Percentiles rank a stretch among this genome's conserved stretches.
Conservation (phyloP, 1,284 basidiomycete genomes). For the Moesziomyces sp. region DNA sequence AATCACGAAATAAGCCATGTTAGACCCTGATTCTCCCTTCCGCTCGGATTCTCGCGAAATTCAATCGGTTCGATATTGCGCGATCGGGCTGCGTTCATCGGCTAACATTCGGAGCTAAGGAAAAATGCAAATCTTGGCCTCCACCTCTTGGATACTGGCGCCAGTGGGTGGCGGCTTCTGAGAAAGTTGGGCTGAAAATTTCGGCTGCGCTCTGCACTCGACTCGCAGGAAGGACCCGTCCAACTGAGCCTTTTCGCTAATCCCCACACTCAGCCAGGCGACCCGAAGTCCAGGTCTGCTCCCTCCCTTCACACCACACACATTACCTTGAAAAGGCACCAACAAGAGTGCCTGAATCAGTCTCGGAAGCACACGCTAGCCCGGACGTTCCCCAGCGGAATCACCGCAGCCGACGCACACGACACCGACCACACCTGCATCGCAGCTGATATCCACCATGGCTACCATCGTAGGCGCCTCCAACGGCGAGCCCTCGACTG, state of each 20-base stretch:
- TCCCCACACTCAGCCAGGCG: constrained; percentile 8
- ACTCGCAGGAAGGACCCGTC: not conserved
- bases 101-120: constrained; percentile 11
- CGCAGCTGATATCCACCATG: constrained; percentile 13
- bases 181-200: constrained; percentile 15
- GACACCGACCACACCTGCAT: not conserved
- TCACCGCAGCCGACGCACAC: not conserved
- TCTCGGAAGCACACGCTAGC: not conserved
- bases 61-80: not conserved
- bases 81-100: constrained; percentile 8
- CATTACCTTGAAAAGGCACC: too few relatives aligned
- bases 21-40: not conserved
- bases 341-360: not conserved
- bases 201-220: constrained; percentile 8
- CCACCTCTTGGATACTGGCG: constrained; percentile 16
- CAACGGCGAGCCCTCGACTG: constrained; percentile 28
- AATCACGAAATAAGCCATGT: not conserved
- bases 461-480: constrained; percentile 37
- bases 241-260: constrained; percentile 21
- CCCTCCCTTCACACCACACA: too few relatives aligned
- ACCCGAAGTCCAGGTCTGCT: not conserved
- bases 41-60: not conserved
- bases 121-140: constrained; percentile 10
- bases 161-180: not conserved
- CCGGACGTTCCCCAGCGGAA: not conserved